phyloP scores from a whole-genome alignment of 805 yeast species.

The Isabelozyma rhagii region DNA sequence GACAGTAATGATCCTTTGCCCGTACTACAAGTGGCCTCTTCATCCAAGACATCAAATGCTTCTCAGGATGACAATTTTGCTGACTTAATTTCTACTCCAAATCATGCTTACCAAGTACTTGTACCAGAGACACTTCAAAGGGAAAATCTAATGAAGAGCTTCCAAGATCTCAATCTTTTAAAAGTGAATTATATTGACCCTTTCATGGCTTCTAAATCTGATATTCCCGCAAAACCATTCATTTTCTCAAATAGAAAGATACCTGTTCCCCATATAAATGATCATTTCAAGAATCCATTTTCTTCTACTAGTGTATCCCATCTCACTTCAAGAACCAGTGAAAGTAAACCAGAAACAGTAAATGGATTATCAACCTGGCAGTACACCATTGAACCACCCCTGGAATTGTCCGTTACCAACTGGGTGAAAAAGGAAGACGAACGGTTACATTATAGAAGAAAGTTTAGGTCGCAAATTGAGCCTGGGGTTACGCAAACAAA shows the following conservation, averaged over 20 bases:
- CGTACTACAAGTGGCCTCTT: conserved; percentile 11
- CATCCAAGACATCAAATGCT: conserved; percentile 4
- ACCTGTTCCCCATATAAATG: conserved; percentile 34
- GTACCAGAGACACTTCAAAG: conserved; percentile 16
- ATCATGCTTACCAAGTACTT: conserved; percentile 15
- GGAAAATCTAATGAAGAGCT: conserved; percentile 11
- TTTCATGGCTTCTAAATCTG: conserved; percentile 50
- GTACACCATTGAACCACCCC: conserved; percentile 49
- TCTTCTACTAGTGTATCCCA: neutral
- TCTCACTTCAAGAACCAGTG: neutral
- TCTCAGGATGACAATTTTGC: neutral
- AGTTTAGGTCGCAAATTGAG: conserved; percentile 50
- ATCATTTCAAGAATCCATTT: conserved; percentile 15
- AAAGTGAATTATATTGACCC: conserved; percentile 61
- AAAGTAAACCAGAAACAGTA: neutral
- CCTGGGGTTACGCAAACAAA: conserved; percentile 40
- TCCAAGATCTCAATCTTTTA: conserved; percentile 48
- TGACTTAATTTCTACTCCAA: neutral
- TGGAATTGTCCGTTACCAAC: conserved; percentile 27
- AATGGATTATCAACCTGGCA: conserved; percentile 32
- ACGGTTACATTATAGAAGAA: conserved; percentile 7
- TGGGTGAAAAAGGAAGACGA: conserved; percentile 27
- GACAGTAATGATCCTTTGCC: neutral
- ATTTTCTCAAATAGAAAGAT: conserved; percentile 67
- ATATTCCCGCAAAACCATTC: conserved; percentile 54